phyloP scores from a whole-genome alignment of 768 basidiomycete species.

The Agrocybe chaxingu region DNA sequence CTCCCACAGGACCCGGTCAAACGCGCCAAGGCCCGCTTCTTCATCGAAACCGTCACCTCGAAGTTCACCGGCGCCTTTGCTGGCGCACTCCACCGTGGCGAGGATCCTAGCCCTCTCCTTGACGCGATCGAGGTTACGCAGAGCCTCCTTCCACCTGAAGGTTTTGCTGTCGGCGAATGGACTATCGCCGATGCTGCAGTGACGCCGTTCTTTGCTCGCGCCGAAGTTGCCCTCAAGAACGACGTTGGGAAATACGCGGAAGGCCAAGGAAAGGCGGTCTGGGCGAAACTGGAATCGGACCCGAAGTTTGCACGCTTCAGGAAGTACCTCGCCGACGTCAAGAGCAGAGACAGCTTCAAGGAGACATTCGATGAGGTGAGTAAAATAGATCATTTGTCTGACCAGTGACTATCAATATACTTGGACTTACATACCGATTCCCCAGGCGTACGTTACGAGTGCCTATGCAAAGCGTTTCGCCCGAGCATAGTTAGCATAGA shows the following conservation, averaged over 20 bases:
- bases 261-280: conserved; percentile 44
- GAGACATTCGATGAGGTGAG: conserved; percentile 54
- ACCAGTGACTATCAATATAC: too few relatives aligned
- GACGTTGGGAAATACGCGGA: conserved; percentile 49
- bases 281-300: conserved; percentile 37
- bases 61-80: conserved; percentile 39
- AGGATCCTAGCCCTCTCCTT: conserved; percentile 38
- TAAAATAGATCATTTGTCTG: background rate
- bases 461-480: too few relatives aligned
- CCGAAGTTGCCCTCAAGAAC: conserved; percentile 40
- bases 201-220: conserved; percentile 57
- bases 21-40: conserved; percentile 60
- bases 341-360: conserved; percentile 50
- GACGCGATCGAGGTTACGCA: conserved; percentile 46
- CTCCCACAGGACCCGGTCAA: conserved; percentile 53
- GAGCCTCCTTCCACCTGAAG: conserved; percentile 42
- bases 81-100: conserved; percentile 34
- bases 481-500: too few relatives aligned
- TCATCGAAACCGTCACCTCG: conserved; percentile 52
- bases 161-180: conserved; percentile 46
- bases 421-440: too few relatives aligned
- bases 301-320: conserved; percentile 48
- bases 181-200: conserved; percentile 64
- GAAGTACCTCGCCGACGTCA: conserved; percentile 45
- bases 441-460: too few relatives aligned